phyloP scores from a whole-genome alignment of 768 basidiomycete species.

The Multifurca ochricompacta region DNA sequence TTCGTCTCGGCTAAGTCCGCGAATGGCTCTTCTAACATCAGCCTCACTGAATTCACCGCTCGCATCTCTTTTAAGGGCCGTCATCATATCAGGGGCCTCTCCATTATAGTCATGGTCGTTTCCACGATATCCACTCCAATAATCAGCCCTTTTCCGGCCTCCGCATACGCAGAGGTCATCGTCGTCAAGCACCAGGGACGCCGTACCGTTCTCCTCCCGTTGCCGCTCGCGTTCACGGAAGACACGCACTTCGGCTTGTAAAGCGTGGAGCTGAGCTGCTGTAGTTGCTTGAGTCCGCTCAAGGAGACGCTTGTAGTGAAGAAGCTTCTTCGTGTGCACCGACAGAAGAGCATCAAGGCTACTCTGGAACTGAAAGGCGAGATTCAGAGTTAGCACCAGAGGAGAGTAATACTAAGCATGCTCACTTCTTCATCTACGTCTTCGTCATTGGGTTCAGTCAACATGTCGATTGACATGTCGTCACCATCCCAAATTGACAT shows the following conservation, averaged over 20 bases:
- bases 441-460: slow-evolving; percentile 50
- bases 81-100: slow-evolving; percentile 42
- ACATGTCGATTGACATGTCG: slow-evolving; percentile 64
- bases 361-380: slow-evolving; percentile 34
- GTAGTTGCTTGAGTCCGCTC: slow-evolving; percentile 73
- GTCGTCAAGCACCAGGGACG: slow-evolving; percentile 16
- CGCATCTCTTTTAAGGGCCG: slow-evolving; percentile 40
- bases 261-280: slow-evolving; percentile 76
- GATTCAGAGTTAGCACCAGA: neutral
- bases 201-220: slow-evolving; percentile 23
- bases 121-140: slow-evolving; percentile 65
- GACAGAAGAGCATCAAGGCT: slow-evolving; percentile 35
- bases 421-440: slow-evolving; percentile 66
- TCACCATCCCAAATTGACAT: slow-evolving; percentile 43
- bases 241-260: slow-evolving; percentile 72
- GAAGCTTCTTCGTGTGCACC: slow-evolving; percentile 47
- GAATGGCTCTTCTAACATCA: slow-evolving; percentile 57
- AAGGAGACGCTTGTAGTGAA: slow-evolving; percentile 69
- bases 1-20: slow-evolving; percentile 55
- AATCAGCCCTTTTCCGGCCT: slow-evolving; percentile 52
- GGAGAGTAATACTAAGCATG: neutral
- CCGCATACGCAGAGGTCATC: slow-evolving; percentile 45
- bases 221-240: slow-evolving; percentile 41
- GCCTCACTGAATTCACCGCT: slow-evolving; percentile 59
- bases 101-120: slow-evolving; percentile 39